Evolutionary conservation across 306 rosid species (phyloP), one percentile per base, ranked within the genome.

Genomic region (Medicago arabica): DNA sequence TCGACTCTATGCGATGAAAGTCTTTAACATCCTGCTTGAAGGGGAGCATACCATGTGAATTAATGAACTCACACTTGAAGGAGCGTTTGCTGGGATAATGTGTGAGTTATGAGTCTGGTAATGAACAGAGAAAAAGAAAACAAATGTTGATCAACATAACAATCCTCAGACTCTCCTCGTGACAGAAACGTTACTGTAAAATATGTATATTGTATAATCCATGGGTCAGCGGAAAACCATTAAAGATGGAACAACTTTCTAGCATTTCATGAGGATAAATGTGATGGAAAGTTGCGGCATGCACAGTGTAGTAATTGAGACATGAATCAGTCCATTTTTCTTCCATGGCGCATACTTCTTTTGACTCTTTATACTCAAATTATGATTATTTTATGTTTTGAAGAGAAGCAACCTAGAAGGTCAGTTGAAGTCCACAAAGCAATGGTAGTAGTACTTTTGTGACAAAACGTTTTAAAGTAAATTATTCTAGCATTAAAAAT

Each of bases 341-440:
- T 76, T 76, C 15, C 68, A 25, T 64, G 65, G 36, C 75, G 84
- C 89, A 83, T 67, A 31, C 75, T 71, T 67, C 82, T 81, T 81
- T 86, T 86, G 89, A 86, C 89, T 61, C 80, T 68, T 18, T 43
- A 47, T 1, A 0, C 58, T 67, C 64, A 11, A 60, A 67, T 69
- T 15, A 73, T 83, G 2, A 83, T 81, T 81, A 75, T 81, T 66
- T 74, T 19, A 74, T 8, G 47, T 41, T 77, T 73, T 64, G 0
- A 16, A 47, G 76, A 67, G 83, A 86, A 86, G 75, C 87, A 65
- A 80, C 83, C 82, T 47, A 6, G 82, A 73, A 50, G 66, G 17
- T 59, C 40, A 59, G 71, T 71, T 36, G 40, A 17, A 60, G 58
- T 68, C 76, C 67, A 41, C 79, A 41, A 77, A 55, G 18, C 65